Evolutionary conservation across 106 monocot species (phyloP), one percentile per base, ranked within the genome.

Genomic region (Ottelia alismoides): DNA sequence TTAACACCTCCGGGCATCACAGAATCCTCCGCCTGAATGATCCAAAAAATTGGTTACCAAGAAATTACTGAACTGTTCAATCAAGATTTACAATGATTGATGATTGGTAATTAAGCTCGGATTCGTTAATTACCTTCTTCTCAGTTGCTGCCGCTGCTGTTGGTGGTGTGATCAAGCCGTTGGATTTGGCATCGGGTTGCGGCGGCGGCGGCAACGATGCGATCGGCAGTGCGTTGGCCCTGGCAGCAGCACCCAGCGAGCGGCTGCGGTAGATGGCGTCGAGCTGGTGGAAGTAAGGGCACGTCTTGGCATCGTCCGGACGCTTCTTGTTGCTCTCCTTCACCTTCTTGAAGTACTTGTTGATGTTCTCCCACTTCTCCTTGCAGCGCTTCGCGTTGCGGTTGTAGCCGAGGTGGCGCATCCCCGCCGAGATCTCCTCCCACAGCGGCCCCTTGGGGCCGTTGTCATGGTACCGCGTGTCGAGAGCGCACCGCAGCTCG

Each of bases 341-440:
- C 43, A 83, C 88, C 67, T 88, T 88, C 79, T 83, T 88, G 73
- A 88, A 88, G 73, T 88, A 88, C 76, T 83, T 88, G 66, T 88
- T 87, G 62, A 87, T 87, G 72, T 87, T 87, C 72, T 87, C 87
- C 87, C 87, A 87, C 57, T 87, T 87, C 67, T 88, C 88, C 61
- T 88, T 88, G 67, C 88, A 88, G 56, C 82, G 24, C 76, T 88
- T 88, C 23, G 88, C 7, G 50, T 63, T 88, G 44, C 88, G 56
- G 70, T 66, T 73, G 62, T 83, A 83, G 1, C 83, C 83, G n/a
- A 83, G 32, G 53, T 60, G 26, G 45, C 23, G 50, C 68, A 68
- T 68, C 27, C 16, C 49, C 11, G 68, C 10, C 1, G 68, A 58
- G 1, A 68, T 60, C 28, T 68, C 69, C 69, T 70, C 69, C 69